Evolutionary conservation across 768 basidiomycete species (phyloP), one percentile per base, ranked within the genome.

Genomic region (Suillus alpinus): DNA sequence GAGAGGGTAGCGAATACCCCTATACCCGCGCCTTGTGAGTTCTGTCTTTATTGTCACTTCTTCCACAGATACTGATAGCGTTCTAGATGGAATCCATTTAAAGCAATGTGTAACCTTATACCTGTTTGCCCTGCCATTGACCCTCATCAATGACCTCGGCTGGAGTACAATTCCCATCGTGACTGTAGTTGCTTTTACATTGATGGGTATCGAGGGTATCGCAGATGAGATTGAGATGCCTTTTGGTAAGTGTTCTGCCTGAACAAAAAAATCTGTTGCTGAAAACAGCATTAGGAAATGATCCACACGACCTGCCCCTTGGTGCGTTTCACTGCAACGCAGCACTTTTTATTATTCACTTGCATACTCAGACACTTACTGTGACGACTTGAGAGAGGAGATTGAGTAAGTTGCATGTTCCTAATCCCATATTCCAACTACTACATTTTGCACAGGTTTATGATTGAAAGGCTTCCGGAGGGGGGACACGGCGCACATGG

Each of bases 71-170:
- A 31, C 66, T 71, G 18, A 68, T 31, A 49, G 51, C n/a, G 44
- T 57, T 68, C 65, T 60, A 91, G 89, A 94, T 66, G 86, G 91
- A 43, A 89, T 98, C 61, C 95, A 97, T 74, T 77, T 96, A 68
- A 95, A 96, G 72, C 95, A 98, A 86, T 92, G 90, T 65, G 92
- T 96, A n/a, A 89, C 91, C 2, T 75, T 96, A 0, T 97, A 96
- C 76, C 85, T 98, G 8, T 94, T 95, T 70, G 86, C 92, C 20
- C 81, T 98, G 8, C 96, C 96, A 5, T 84, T 95, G 66, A 91
- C 91, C 2, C 82, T 98, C 34, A 86, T 95, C 49, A 83, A 86
- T 58, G 88, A 94, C 50, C 79, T 95, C 66, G 88, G 88, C 37
- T 94, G 92, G 90, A 83, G 80, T 51, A 91, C 90, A 69, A 80